These are phyloP conservation scores for Tolypocladium cylindrosporum DNA, from an alignment of 2,329 filamentous ascomycete species.

Conservation along the genomic window DNA sequence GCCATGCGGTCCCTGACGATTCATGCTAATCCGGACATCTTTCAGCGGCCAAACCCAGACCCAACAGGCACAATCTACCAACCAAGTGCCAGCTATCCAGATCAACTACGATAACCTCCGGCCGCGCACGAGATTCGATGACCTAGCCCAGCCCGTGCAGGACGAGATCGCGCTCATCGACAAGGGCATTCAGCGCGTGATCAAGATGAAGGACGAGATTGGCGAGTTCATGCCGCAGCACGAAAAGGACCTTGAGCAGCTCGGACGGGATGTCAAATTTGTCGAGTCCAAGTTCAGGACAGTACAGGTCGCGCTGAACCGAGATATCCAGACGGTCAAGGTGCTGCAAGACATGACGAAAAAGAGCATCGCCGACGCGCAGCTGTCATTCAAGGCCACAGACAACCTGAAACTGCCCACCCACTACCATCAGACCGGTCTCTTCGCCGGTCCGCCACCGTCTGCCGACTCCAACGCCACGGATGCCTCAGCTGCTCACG, in stretches of 20 bases:
- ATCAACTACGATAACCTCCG: slow-evolving; percentile 72
- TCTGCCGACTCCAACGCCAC: slow-evolving; percentile 16
- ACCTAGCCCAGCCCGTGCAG: slow-evolving; percentile 75
- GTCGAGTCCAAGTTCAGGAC: slow-evolving; percentile 38
- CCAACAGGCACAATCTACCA: slow-evolving; percentile 25
- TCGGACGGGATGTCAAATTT: slow-evolving; percentile 36
- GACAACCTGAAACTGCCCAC: slow-evolving; percentile 64
- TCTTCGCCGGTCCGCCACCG: slow-evolving; percentile 26
- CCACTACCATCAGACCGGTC: slow-evolving; percentile 39
- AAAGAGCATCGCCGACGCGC: slow-evolving; percentile 59
- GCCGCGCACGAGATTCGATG: slow-evolving; percentile 84
- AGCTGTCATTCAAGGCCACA: slow-evolving; percentile 61
- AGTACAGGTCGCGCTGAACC: slow-evolving; percentile 33
- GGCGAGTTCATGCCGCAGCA: slow-evolving; percentile 55
- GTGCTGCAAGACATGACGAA: slow-evolving; percentile 49
- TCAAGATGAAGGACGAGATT: slow-evolving; percentile 67
- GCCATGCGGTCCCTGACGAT: neutral
- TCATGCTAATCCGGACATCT: slow-evolving; percentile 1
- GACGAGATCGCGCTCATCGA: slow-evolving; percentile 70
- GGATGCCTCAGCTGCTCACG: slow-evolving; percentile 24
- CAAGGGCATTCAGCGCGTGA: slow-evolving; percentile 68
- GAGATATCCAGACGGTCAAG: slow-evolving; percentile 53
- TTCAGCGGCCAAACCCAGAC: slow-evolving; percentile 19
- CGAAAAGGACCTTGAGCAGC: slow-evolving; percentile 34
- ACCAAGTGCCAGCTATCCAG: slow-evolving; percentile 59